Base-by-base conservation (phyloP, 164 flowering plant species). In the Vitis rupestris region DNA sequence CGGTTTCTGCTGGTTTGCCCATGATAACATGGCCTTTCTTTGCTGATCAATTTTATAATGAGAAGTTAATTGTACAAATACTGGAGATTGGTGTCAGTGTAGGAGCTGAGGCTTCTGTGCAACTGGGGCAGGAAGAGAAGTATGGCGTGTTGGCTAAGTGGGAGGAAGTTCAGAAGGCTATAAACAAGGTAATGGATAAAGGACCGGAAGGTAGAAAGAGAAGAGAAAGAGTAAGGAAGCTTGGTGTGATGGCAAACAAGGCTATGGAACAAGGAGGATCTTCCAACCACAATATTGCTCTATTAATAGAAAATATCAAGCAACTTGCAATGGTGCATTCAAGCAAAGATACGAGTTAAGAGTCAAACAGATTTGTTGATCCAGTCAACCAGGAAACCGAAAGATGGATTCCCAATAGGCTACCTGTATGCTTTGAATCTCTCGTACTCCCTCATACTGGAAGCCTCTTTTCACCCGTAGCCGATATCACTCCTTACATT, bases 221-320 rank as follows among this genome's bases (percentile, higher is more conserved):
- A 58, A 74, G 72, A 50, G 50, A 66, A 30, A 16, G 44, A 63
- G 76, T 47, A 0, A 59, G n/a, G 61, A 50, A 70, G 55, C 67
- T 80, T 50, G 74, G 48, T 1, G 68, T 70, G 29, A 65, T 68
- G 71, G 85, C 82, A 3, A 79, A 69, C 44, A 67, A n/a, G 19
- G 81, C 83, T 0, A 12, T 70, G 2, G 72, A 68, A 59, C 78
- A 70, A 57, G 80, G 75, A 0, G 85, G 83, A 11, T 82, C 87
- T 37, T 82, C 87, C 48, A 67, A 60, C 55, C 23, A 27, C 0
- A 70, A 76, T 23, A 53, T 80, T n/a, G 60, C 16, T 11, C 0
- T 17, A n/a, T 63, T 79, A 5, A 66, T 75, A 44, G 55, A 75
- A 59, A 75, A 70, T 44, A 60, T 71, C 47, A 23, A 23, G 27